phyloP scores from a whole-genome alignment of 192 early-diverging fungal genomes.

The Piromyces finnis region DNA sequence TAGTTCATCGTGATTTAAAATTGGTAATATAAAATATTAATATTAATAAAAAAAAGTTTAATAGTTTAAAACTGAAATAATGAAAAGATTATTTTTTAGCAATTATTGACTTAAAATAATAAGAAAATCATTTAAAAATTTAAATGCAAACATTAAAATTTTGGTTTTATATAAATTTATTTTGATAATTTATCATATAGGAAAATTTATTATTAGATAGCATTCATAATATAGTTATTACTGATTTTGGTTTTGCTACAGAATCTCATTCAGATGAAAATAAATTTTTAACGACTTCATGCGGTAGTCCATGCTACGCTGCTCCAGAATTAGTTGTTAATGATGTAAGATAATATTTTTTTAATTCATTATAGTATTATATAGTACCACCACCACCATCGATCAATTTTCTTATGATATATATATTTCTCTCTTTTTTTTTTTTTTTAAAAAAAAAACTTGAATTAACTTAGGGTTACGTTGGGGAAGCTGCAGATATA shows the following conservation, averaged over 20 bases:
- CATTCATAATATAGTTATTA: constrained; percentile 83
- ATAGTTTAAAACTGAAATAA: no score
- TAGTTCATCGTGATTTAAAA: constrained; percentile 94
- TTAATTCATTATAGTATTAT: no score
- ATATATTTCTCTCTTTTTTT: background rate
- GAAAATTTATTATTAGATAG: constrained; percentile 89
- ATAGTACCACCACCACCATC: no score
- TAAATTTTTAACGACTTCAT: constrained; percentile 80
- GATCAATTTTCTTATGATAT: no score
- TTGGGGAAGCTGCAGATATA: constrained; percentile 88
- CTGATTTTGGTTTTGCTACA: constrained; percentile 98
- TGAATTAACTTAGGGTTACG: constrained; percentile 56
- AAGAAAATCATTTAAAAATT: no score
- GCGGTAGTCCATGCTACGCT: constrained; percentile 97
- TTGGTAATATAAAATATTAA: constrained; percentile 27
- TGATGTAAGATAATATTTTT: constrained; percentile 30
- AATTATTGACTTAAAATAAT: no score
- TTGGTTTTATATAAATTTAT: no score
- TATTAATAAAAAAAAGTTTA: background rate
- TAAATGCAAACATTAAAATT: no score
- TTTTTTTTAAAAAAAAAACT: background rate
- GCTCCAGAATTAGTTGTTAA: constrained; percentile 97
- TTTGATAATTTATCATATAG: constrained; percentile 14
- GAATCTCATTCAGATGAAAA: constrained; percentile 51
- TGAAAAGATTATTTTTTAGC: no score